These are phyloP conservation scores for Naganishia sp. DNA, from an alignment of 1,284 basidiomycete species.

Conservation along the genomic window DNA sequence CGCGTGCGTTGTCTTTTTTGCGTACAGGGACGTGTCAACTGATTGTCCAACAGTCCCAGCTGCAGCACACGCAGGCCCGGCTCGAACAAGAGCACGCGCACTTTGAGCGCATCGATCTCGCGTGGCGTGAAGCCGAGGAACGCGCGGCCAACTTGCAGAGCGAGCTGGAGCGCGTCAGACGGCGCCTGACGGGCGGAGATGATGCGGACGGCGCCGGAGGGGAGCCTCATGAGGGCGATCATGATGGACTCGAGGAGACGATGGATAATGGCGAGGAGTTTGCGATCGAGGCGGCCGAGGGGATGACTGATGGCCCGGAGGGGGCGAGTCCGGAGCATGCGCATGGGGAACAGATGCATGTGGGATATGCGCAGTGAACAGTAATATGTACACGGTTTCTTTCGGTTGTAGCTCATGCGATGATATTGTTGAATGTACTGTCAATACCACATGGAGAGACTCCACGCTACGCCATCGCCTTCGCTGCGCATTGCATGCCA, in stretches of 20 bases:
- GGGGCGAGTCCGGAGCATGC: neutral
- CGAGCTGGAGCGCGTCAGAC: slow-evolving; percentile 28
- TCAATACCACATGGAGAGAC: slow-evolving; percentile 54
- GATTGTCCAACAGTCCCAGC: slow-evolving; percentile 6
- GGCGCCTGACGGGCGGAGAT: slow-evolving; percentile 6
- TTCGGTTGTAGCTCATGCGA: too few relatives aligned
- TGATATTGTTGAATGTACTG: neutral
- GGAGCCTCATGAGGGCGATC: slow-evolving; percentile 39
- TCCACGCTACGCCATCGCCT: slow-evolving; percentile 52
- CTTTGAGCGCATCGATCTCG: slow-evolving; percentile 26
- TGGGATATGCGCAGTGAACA: neutral
- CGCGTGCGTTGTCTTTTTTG: slow-evolving; percentile 5
- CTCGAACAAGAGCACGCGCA: slow-evolving; percentile 31
- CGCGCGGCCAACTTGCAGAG: slow-evolving; percentile 17
- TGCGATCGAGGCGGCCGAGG: slow-evolving; percentile 20
- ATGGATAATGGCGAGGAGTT: slow-evolving; percentile 19
- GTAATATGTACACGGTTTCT: neutral
- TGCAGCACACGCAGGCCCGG: slow-evolving; percentile 18
- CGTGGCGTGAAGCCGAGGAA: slow-evolving; percentile 31
- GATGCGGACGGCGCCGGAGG: neutral
- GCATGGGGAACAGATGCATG: neutral
- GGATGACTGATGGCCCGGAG: neutral
- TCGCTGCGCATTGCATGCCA: slow-evolving; percentile 86
- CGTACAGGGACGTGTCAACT: neutral
- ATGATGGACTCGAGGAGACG: slow-evolving; percentile 23